phyloP scores from a whole-genome alignment of 345 rosid species.

The Eucalyptus virginea region DNA sequence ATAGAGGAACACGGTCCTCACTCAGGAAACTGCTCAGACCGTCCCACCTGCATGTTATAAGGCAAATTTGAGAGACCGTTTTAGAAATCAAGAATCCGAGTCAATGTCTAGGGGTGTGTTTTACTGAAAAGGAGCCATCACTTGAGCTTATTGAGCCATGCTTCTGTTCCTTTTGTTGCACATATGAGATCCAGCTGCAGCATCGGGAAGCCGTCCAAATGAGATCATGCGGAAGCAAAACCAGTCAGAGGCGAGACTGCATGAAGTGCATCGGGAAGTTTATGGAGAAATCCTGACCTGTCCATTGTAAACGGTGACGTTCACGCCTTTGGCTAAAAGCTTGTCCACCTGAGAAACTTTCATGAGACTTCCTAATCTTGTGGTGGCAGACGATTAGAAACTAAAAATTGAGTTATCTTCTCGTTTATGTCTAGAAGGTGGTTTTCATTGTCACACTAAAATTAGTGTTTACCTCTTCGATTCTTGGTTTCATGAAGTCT shows the following conservation, averaged over 20 bases:
- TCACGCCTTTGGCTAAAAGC: slow-evolving; percentile 21
- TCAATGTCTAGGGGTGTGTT: not conserved
- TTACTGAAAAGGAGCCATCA: not conserved
- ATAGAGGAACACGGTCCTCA: slow-evolving; percentile 8
- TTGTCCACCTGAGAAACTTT: slow-evolving; percentile 17
- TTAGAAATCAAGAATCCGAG: not conserved
- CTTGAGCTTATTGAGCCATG: slow-evolving; percentile 34
- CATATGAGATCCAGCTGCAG: slow-evolving; percentile 31
- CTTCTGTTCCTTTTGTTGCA: slow-evolving; percentile 34
- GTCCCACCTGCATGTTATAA: slow-evolving; percentile 17
- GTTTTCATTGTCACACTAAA: not conserved
- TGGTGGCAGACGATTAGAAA: not conserved
- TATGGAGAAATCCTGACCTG: slow-evolving; percentile 3
- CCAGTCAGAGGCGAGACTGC: not conserved
- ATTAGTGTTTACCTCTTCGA: slow-evolving; percentile 13
- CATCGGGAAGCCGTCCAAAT: not conserved
- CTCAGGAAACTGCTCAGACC: slow-evolving; percentile 4
- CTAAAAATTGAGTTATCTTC: not conserved
- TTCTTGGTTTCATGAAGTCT: slow-evolving; percentile 40
- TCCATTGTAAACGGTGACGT: slow-evolving; percentile 25
- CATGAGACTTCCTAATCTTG: not conserved
- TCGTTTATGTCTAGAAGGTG: not conserved
- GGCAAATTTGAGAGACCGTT: not conserved
- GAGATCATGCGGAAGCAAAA: not conserved
- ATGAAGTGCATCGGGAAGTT: not conserved